Evolutionary conservation across 2,329 filamentous ascomycete species (phyloP), one percentile per base, ranked within the genome.

Genomic region (Lasiodiplodia citricola): DNA sequence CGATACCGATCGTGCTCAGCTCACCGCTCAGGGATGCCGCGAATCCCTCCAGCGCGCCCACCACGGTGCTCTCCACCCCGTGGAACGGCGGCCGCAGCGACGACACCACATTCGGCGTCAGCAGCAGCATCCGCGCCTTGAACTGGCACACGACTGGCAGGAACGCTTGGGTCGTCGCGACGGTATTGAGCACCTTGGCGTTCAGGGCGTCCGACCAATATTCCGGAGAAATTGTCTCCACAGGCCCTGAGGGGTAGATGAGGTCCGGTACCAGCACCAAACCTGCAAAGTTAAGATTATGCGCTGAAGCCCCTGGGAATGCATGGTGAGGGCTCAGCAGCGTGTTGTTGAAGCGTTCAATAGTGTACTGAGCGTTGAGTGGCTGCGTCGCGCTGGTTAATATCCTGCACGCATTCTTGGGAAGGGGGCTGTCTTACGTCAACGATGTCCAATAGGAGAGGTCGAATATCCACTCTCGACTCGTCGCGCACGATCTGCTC

Each of bases 181-280:
- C 93, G 1, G 95, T 95, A 68, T 94, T 92, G 67, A 98, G 87
- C 14, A 99, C 87, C 75, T 97, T 94, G 18, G 93, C 95, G 80
- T 97, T 97, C 79, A 98, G 89, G 41, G 94, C 91, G 76, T 97
- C 93, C 71, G 93, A 92, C 83, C 97, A 96, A 74, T 88, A 90
- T 37, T 92, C 92, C 0, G 93, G 90, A 7, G 92, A 89, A 69
- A 97, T 91, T 4, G 93, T 94, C 70, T 94, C 93, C 70, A 98
- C 91, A 23, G 93, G 92, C 4, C 92, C 93, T 31, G 91, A 90
- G 65, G 93, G 91, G 79, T 94, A 96, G n/a, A 80, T 77, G 75
- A 91, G 89, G 69, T 86, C 92, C 2, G 95, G 95, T 28, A 97
- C 91, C 71, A 98, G 84, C 66, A 99, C 88, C 66, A 98, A 84